Conservation (phyloP, 2,329 filamentous ascomycete genomes). For the Penicillium sp. region DNA sequence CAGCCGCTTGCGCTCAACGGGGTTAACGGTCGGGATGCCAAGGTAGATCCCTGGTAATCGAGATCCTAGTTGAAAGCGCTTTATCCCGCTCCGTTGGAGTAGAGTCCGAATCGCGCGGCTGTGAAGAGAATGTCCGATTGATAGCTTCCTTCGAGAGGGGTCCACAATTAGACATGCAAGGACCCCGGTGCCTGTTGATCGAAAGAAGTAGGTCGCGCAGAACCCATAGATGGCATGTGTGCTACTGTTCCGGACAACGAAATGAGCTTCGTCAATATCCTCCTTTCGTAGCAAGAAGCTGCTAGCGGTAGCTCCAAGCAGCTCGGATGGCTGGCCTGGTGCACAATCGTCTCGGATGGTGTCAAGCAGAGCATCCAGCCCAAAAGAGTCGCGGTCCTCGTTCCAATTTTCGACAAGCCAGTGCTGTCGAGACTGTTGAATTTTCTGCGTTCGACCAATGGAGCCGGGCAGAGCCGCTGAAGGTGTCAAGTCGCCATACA, state of each 20-base stretch:
- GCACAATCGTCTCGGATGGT: slow-evolving; percentile 61
- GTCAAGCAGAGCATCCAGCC: slow-evolving; percentile 71
- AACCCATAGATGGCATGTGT: slow-evolving; percentile 90
- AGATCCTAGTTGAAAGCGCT: slow-evolving; percentile 77
- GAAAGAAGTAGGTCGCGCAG: slow-evolving; percentile 80
- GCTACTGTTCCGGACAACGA: slow-evolving; percentile 90
- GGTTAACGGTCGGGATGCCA: slow-evolving; percentile 71
- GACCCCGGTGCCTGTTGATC: slow-evolving; percentile 66
- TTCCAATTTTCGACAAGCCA: slow-evolving; percentile 93
- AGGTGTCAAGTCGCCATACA: slow-evolving; percentile 71
- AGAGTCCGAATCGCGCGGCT: slow-evolving; percentile 77
- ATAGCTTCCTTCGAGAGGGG: slow-evolving; percentile 77
- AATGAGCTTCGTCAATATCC: slow-evolving; percentile 76
- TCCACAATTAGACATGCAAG: slow-evolving; percentile 89
- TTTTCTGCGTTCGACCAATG: slow-evolving; percentile 80
- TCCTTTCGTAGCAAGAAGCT: slow-evolving; percentile 73
- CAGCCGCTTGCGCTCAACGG: slow-evolving; percentile 58
- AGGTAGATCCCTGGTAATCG: slow-evolving; percentile 81
- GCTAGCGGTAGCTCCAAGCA: slow-evolving; percentile 66
- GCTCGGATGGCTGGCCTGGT: slow-evolving; percentile 65
- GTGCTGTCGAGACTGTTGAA: slow-evolving; percentile 83
- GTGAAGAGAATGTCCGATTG: slow-evolving; percentile 86
- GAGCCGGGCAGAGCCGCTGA: slow-evolving; percentile 64
- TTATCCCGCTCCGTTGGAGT: slow-evolving; percentile 67
- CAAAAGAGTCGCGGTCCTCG: slow-evolving; percentile 69